Evolutionary conservation across 345 rosid genomes (phyloP), one percentile per base, ranked within the genome.

Genomic region (Eucalyptus polyanthemos): DNA sequence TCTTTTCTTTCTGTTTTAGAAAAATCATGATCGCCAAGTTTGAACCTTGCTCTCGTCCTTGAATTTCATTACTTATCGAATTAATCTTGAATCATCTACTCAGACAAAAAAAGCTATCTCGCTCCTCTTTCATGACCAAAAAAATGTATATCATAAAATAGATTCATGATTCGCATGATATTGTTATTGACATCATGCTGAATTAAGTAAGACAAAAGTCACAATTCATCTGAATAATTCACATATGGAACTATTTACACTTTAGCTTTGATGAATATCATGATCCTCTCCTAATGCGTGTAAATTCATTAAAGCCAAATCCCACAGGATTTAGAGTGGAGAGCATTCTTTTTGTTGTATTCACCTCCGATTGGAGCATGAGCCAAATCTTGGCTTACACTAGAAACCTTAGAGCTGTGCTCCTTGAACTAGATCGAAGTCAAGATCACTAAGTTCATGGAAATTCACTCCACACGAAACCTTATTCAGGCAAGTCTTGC

Each of bases 121-220:
- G 42, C 22, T 34, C 16, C 2, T 37, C 7, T 37, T 37, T 17
- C 8, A 19, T 34, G 14, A 19, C 2, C 3, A 10, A 1, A 12
- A 19, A 31, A 16, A 69, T 1, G 1, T 69, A 16, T 6, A 16
- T 34, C 6, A 0, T 8, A 69, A 72, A 2, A 37, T 19, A 37
- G 12, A 37, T 19, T 5, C 2, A 11, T 5, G 4, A 37, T 3
- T 34, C 5, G 4, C 27, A 37, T 3, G 3, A 19, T 10, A 19
- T 4, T 72, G 5, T 72, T 19, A 72, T 19, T 37, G 40, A 72
- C 24, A 4, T 19, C 3, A 0, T 11, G 27, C 6, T 9, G 24
- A 69, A 31, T 31, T 7, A 31, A 29, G 11, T 4, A 31, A 69
- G 8, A 19, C 14, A 72, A 3, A 1, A 37, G 15, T 21, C 4